These are phyloP conservation scores for Moesziomyces parantarcticus DNA, from an alignment of 1,284 basidiomycete genomes.

Conservation along the genomic window DNA sequence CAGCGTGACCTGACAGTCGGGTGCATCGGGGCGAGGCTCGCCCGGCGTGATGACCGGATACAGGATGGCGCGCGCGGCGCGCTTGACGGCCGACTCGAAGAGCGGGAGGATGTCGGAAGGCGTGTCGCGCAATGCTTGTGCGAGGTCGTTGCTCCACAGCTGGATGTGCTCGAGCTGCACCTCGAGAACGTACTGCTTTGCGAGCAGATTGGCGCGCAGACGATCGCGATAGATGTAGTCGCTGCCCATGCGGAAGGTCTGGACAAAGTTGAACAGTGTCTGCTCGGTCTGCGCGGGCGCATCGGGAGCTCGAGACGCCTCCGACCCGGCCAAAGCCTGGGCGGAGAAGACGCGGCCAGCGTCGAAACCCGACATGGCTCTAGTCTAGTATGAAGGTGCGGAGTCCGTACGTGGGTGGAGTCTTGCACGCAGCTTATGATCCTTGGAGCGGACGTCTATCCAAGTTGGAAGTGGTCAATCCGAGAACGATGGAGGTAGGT, in stretches of 20 bases:
- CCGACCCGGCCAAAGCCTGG: constrained; percentile 59
- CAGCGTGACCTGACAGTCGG: constrained; percentile 88
- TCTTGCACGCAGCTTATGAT: too few species aligned
- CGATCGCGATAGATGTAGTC: constrained; percentile 77
- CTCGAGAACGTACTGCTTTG: constrained; percentile 91
- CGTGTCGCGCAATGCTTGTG: constrained; percentile 86
- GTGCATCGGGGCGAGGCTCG: constrained; percentile 67
- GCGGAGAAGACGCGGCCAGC: constrained; percentile 63
- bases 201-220: constrained; percentile 85
- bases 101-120: constrained; percentile 90
- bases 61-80: constrained; percentile 62
- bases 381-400: background rate
- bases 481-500: background rate
- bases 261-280: constrained; percentile 65
- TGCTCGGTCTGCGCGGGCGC: constrained; percentile 65
- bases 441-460: too few species aligned
- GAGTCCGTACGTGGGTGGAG: too few species aligned
- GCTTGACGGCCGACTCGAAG: constrained; percentile 64
- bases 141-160: constrained; percentile 91
- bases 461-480: background rate
- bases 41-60: constrained; percentile 60
- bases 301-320: constrained; percentile 60
- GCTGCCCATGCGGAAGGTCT: constrained; percentile 64
- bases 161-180: constrained; percentile 90
- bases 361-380: constrained; percentile 67